A percentile compares a stretch with the other conserved stretches of the same genome.
Evolutionary conservation across 495 filamentous ascomycete genomes (phyloP).

Genomic region (Astrothelium macrocarpum): DNA sequence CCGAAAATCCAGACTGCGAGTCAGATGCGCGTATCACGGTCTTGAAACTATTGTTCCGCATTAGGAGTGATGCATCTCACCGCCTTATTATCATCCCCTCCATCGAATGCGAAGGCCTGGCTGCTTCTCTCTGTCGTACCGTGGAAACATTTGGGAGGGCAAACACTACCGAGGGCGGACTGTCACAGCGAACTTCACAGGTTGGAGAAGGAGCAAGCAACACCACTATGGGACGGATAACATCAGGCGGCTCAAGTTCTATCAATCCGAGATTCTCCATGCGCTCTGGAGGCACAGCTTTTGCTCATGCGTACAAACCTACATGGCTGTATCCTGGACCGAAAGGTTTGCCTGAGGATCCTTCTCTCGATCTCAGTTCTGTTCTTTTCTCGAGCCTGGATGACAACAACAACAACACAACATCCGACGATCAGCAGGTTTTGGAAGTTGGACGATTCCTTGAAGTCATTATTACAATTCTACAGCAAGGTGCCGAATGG

Average conservation of each 20-base stretch:
- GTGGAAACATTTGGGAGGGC: constrained; percentile 32
- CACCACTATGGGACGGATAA: constrained; percentile 12
- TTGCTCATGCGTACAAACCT: constrained; percentile 26
- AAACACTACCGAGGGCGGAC: constrained; percentile 7
- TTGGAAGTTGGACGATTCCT: constrained; percentile 68
- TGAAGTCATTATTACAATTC: constrained; percentile 58
- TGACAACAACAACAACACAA: constrained; percentile 22
- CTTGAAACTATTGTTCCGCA: constrained; percentile 73
- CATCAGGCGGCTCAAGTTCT: constrained; percentile 12
- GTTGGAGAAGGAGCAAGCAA: constrained; percentile 15
- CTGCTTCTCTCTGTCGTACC: constrained; percentile 61
- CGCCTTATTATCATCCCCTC: constrained; percentile 56
- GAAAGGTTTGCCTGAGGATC: constrained; percentile 42
- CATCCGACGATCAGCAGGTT: constrained; percentile 22
- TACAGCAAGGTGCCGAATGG: constrained; percentile 79
- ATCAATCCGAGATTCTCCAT: constrained; percentile 13
- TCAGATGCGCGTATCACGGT: constrained; percentile 66
- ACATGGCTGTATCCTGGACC: constrained; percentile 47
- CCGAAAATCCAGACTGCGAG: constrained; percentile 42
- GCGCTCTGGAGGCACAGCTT: constrained; percentile 30
- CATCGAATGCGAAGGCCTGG: constrained; percentile 60
- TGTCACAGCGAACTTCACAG: constrained; percentile 16
- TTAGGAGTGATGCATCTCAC: constrained; percentile 70
- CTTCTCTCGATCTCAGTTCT: constrained; percentile 23
- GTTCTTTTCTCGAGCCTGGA: constrained; percentile 27